Percentiles rank a stretch among this genome's conserved stretches.
Conservation (phyloP, 345 rosid genomes). For the Atalantia buxifolia region DNA sequence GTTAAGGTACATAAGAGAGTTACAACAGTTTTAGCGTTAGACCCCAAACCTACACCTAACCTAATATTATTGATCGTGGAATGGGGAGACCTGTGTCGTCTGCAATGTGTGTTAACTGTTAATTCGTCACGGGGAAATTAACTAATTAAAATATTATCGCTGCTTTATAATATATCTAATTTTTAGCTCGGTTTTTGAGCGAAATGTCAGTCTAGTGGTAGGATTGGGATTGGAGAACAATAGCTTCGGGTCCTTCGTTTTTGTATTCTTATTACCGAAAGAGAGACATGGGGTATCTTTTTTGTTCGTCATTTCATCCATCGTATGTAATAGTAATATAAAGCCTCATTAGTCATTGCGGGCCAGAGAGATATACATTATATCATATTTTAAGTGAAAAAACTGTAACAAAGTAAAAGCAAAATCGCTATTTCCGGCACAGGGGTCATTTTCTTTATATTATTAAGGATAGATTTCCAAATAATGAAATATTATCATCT, state of each 20-base stretch:
- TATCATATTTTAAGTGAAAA: not conserved
- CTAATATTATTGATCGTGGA: not conserved
- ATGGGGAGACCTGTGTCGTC: not conserved
- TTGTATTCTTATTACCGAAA: not conserved
- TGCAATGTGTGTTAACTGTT: not conserved
- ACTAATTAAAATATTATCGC: not conserved
- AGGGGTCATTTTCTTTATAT: not conserved
- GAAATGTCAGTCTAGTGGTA: not conserved
- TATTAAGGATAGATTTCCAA: not conserved
- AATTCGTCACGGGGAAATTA: not conserved
- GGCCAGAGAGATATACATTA: not conserved
- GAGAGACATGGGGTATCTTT: not conserved
- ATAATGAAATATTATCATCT: conserved; percentile 1
- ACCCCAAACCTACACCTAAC: not conserved
- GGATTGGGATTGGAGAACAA: not conserved
- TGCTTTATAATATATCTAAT: not conserved
- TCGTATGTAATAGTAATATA: not conserved
- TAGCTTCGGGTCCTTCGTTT: not conserved
- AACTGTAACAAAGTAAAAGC: not conserved
- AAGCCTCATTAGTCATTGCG: not conserved
- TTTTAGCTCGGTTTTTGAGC: not conserved
- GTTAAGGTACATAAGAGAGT: conserved; percentile 15
- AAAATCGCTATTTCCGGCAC: not conserved
- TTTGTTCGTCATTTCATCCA: not conserved
- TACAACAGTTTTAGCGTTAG: not conserved